Evolutionary conservation across 305 asterid species (phyloP), one percentile per base, ranked within the genome.

Genomic region (Solanum aculeatissimum): DNA sequence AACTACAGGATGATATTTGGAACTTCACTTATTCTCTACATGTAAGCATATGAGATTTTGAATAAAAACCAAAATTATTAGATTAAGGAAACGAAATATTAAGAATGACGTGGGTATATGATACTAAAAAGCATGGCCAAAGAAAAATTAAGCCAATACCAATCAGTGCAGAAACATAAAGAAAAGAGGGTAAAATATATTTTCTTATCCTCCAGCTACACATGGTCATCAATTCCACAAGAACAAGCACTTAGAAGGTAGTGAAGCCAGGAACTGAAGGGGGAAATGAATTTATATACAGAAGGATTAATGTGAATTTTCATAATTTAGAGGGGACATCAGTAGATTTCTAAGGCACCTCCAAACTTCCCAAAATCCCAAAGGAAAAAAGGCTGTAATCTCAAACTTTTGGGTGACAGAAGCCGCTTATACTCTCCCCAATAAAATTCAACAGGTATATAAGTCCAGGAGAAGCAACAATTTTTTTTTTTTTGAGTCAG

Each of bases 11-110:
- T 42, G 63, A 25, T 27, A 11, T 42, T 18, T 84, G 82, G 58
- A 58, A 75, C 80, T 84, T 82, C 85, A n/a, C 49, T 62, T 45
- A 62, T 66, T 81, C 57, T 58, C 58, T 60, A 77, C 92, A 91
- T 86, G 88, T 55, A 87, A 47, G 25, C 14, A 23, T 47, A 25
- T 6, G 42, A 47, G 57, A 47, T 23, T 75, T 18, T 38, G 11
- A 45, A 43, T 15, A 2, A 25, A 74, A 8, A 6, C n/a, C 78
- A 69, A 3, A 69, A 23, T 23, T 23, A 1, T 47, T 23, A 47
- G 19, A 9, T 1, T 16, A 63, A 55, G 19, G 57, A 12, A 25
- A 14, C 21, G 14, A 23, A 25, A 6, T 35, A 72, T 23, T 45
- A 72, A 72, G 57, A 72, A 23, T 8, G 15, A 2, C 2, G 40